These are phyloP conservation scores for Plasmodium malariae DNA, from an alignment of 169 alveolate genomes.

Conservation along the genomic window DNA sequence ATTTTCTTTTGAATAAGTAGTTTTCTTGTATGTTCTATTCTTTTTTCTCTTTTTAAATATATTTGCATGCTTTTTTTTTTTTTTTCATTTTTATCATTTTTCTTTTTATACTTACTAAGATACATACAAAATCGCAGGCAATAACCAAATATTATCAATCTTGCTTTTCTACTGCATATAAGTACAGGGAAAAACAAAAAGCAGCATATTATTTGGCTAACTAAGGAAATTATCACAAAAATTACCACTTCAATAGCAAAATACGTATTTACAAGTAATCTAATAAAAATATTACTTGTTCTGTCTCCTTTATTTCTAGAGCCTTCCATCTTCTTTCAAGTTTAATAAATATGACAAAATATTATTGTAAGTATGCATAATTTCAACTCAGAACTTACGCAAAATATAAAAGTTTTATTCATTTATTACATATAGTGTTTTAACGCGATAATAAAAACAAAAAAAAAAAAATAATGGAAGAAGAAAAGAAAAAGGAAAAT, in stretches of 20 bases:
- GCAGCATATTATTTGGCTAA: constrained; percentile 3
- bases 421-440: too few relatives aligned
- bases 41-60: too few relatives aligned
- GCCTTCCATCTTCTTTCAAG: too few relatives aligned
- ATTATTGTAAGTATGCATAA: too few relatives aligned
- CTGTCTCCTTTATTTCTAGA: not conserved
- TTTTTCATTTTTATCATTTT: not conserved
- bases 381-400: too few relatives aligned
- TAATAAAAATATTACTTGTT: constrained; percentile 5
- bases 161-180: constrained; percentile 13
- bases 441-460: too few relatives aligned
- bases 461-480: too few relatives aligned
- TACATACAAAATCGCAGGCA: constrained; percentile 3
- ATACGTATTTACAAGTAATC: constrained; percentile 19
- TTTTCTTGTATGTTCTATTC: too few relatives aligned
- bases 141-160: constrained; percentile 17
- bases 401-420: too few relatives aligned
- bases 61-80: not conserved
- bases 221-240: not conserved
- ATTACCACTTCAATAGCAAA: not conserved
- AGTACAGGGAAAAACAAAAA: constrained; percentile 56
- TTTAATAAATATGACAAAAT: too few relatives aligned
- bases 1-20: too few relatives aligned
- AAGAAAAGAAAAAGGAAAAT: too few relatives aligned
- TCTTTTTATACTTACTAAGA: constrained; percentile 30